These are phyloP conservation scores for Begonia peltatifolia DNA, from an alignment of 306 rosid species.

Conservation along the genomic window DNA sequence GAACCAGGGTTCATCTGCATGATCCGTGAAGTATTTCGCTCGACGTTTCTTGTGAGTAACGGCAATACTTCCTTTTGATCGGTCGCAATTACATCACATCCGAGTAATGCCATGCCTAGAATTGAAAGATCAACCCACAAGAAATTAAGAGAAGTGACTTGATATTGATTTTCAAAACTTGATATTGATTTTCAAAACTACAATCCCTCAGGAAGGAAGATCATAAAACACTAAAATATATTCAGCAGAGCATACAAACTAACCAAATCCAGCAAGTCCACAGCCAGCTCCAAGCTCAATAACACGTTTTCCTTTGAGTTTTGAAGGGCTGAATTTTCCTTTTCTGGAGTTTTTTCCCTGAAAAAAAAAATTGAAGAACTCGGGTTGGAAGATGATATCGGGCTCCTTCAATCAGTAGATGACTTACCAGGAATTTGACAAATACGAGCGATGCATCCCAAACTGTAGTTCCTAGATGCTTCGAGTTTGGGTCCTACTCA, in stretches of 20 bases:
- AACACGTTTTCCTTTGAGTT: slow-evolving; percentile 86
- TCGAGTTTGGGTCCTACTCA: slow-evolving; percentile 76
- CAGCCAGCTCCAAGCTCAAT: slow-evolving; percentile 97
- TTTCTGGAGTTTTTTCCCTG: slow-evolving; percentile 83
- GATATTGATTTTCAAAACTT: too few species aligned
- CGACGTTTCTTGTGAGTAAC: slow-evolving; percentile 59
- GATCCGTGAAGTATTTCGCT: slow-evolving; percentile 75
- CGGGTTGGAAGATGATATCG: neutral
- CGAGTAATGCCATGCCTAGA: slow-evolving; percentile 90
- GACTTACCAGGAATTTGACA: slow-evolving; percentile 61
- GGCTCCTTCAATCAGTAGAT: neutral
- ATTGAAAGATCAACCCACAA: too few species aligned
- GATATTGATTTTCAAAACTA: too few species aligned
- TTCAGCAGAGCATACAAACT: slow-evolving; percentile 8
- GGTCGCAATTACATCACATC: slow-evolving; percentile 71
- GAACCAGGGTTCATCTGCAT: slow-evolving; percentile 50
- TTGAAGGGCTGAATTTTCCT: slow-evolving; percentile 73
- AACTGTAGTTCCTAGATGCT: slow-evolving; percentile 88
- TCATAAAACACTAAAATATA: too few species aligned
- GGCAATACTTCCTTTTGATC: slow-evolving; percentile 91
- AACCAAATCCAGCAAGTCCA: slow-evolving; percentile 93
- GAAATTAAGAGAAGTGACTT: too few species aligned
- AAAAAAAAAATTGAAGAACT: slow-evolving; percentile 9
- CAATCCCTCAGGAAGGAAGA: too few species aligned
- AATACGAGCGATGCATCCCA: slow-evolving; percentile 98